A percentile compares a stretch with the other conserved stretches of the same genome.
Conservation (phyloP, 306 rosid species). For the Quercus engelmannii region DNA sequence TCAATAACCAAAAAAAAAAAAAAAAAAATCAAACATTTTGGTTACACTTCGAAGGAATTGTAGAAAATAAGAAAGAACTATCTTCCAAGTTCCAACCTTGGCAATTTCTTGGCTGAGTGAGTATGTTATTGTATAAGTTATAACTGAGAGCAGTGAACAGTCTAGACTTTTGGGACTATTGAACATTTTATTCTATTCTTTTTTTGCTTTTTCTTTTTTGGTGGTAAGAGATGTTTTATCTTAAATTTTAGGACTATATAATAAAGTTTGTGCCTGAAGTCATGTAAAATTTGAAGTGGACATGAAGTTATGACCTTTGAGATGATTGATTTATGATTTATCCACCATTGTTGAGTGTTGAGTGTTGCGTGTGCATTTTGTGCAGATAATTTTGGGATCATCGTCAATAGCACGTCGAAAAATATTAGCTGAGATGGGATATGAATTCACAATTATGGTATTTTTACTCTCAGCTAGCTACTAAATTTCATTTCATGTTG, state of each 20-base stretch:
- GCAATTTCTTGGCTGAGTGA: neutral
- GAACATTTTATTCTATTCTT: neutral
- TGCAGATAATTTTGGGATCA: slow-evolving; percentile 75
- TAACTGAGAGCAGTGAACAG: neutral
- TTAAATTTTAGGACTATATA: neutral
- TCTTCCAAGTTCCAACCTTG: neutral
- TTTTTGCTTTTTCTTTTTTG: neutral
- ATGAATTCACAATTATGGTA: slow-evolving; percentile 64
- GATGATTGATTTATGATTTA: neutral
- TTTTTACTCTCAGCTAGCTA: neutral
- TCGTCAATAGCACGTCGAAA: slow-evolving; percentile 66
- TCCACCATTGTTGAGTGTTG: neutral
- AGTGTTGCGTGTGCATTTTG: neutral
- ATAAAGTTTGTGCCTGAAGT: neutral
- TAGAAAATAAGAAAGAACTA: neutral
- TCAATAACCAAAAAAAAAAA: too few species aligned
- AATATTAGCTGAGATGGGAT: slow-evolving; percentile 75
- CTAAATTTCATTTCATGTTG: neutral
- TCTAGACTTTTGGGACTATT: too few species aligned
- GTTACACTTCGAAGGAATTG: neutral
- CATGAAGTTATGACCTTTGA: neutral
- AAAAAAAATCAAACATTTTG: neutral
- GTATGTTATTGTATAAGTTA: neutral
- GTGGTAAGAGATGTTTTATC: neutral
- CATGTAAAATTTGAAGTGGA: neutral